These are phyloP conservation scores for Pisolithus albus DNA, from an alignment of 768 basidiomycete genomes.

Conservation along the genomic window DNA sequence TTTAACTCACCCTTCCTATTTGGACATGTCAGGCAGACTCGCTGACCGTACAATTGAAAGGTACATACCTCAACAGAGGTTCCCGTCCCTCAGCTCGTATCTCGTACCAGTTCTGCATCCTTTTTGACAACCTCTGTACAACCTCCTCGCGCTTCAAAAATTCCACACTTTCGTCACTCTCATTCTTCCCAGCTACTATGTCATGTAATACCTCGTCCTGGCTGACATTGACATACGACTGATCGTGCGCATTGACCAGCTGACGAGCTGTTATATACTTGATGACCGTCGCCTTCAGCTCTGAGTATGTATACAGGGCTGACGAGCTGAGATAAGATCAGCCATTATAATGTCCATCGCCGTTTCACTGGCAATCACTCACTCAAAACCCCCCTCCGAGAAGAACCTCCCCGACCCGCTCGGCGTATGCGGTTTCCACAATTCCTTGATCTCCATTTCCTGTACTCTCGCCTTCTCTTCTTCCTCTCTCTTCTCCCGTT, in stretches of 20 bases:
- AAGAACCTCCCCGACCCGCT: constrained; percentile 49
- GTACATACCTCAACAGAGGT: constrained; percentile 50
- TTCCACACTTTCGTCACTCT: constrained; percentile 29
- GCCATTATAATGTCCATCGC: background rate
- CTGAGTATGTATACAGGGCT: constrained; percentile 46
- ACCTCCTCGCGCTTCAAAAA: constrained; percentile 67
- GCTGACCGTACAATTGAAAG: background rate
- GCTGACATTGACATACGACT: constrained; percentile 60
- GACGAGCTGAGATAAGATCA: constrained; percentile 34
- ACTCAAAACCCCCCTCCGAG: constrained; percentile 58
- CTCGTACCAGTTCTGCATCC: constrained; percentile 78
- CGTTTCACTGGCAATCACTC: constrained; percentile 18
- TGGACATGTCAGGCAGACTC: background rate
- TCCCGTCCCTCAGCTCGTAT: constrained; percentile 50
- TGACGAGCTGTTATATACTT: constrained; percentile 54
- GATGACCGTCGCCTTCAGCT: constrained; percentile 54
- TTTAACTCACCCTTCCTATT: constrained; percentile 69
- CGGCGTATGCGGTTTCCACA: constrained; percentile 68
- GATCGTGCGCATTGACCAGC: constrained; percentile 60
- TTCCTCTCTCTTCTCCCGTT: constrained; percentile 48
- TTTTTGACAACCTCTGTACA: constrained; percentile 42
- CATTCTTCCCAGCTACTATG: constrained; percentile 32
- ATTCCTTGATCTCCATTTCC: constrained; percentile 55
- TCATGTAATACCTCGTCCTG: constrained; percentile 37
- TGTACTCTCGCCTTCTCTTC: constrained; percentile 38